Base-by-base conservation (phyloP, 2,329 filamentous ascomycete species). In the Triangularia setosa region DNA sequence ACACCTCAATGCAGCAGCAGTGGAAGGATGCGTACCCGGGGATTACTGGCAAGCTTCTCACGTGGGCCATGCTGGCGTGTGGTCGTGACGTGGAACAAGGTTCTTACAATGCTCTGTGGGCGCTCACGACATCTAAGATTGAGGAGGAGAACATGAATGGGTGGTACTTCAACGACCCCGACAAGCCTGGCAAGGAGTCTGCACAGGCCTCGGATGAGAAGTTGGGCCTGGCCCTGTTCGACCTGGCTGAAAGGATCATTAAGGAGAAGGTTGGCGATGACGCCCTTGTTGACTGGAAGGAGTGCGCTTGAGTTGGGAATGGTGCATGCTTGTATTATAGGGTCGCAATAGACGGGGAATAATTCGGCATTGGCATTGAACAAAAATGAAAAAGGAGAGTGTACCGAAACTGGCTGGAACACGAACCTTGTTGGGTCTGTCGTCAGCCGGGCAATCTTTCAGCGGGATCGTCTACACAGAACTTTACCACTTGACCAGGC, bases 1-100 rank as follows among this genome's bases (percentile, higher is more conserved):
- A 78, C 7, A 80, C 79, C 0, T 73, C 73, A 3, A 80, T 80
- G 75, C 77, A 80, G 60, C 72, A 80, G 60, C 78, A 81, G 63
- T 81, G 78, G 78, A 80, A 80, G 64, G 77, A 79, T 16, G 78
- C 79, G 0, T 80, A 80, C 54, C 79, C 78, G 0, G 78, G 78
- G 0, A 68, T 81, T 0, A 73, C 75, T 0, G 79, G 79, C 0
- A 76, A 75, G 25, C 66, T 80, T 0, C 64, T 79, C 1, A 73
- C 75, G 0, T 76, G 70, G 64, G 70, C 72, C 0, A 78, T 76
- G 74, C 62, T 75, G 6, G 67, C 74, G 0, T 64, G 75, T 1
- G 74, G 79, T 1, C 73, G 79, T 0, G 74, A 75, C 27, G 69
- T 74, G 0, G 75, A 81, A 64, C 78, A 81, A 53, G 79, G 79